Evolutionary conservation across 2,329 filamentous ascomycete species (phyloP), one percentile per base, ranked within the genome.

Genomic region (Penicillium sp.): DNA sequence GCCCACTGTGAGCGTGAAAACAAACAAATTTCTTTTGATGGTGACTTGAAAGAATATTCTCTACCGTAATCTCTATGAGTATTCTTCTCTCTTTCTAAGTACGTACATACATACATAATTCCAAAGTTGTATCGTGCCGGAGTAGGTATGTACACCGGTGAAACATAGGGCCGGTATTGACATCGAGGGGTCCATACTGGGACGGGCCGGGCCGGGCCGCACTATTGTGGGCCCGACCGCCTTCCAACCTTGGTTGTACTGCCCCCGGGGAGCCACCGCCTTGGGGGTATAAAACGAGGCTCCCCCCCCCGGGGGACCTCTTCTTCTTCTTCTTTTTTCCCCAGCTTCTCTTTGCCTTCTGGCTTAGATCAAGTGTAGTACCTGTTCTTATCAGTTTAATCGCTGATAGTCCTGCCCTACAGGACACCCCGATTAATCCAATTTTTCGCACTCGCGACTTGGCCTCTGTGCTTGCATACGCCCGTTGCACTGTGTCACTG

Each of bases 371-470:
- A 91, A 90, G 87, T 90, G 87, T 90, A 91, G 88, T 91, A 91
- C 93, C 91, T 93, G 90, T 92, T 92, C 89, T 91, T 91, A 89
- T 90, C 86, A 92, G 89, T 90, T 91, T 93, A 91, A 91, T 91
- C 87, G 88, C 89, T 92, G 88, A 88, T 89, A 91, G 83, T 82
- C 81, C 80, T 82, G 86, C 23, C 84, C 89, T 80, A 81, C 85
- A 81, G 80, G 80, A 81, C 81, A 83, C 82, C 81, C 80, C 84
- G 87, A 90, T 92, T 92, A 90, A 85, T 85, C 87, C 81, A 83
- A 90, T 92, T 88, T 88, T 89, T 90, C 81, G 64, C 75, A 58
- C 67, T 59, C 63, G 83, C 68, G 77, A 73, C 70, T 65, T 70
- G 75, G 70, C 82, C 86, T 84, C 87, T 89, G 85, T 81, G 86